Evolutionary conservation across 1,139 yeast species (phyloP), one percentile per base, ranked within the genome.

Genomic region (Geotrichum siamense): DNA sequence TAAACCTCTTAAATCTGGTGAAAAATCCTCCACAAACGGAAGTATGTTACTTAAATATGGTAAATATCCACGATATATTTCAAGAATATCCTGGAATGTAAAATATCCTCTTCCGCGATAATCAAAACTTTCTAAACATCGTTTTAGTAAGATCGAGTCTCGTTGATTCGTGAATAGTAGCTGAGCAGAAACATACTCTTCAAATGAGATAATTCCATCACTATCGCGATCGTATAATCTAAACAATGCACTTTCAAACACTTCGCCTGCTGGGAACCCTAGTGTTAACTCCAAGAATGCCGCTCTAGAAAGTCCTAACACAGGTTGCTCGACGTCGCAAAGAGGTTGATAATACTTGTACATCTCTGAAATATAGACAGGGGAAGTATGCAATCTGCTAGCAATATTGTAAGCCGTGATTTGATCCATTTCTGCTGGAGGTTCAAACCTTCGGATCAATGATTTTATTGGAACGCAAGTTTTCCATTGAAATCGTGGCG

Each of bases 401-500:
- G 28, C 25, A 26, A 43, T 15, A 2, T 5, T 15, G 19, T 17
- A 16, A 34, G 50, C 15, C 33, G 27, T 28, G 5, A 43, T 42
- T 26, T 23, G 34, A 25, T 47, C 38, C 13, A 40, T 26, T 13
- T 32, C 21, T 3, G 46, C 17, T 5, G 50, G 52, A 19, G 45
- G 41, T 9, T 41, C 47, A 13, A 51, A 48, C 21, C 38, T 20
- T 12, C 44, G 25, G 3, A 38, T 25, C 13, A 26, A n/a, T n/a
- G 39, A 31, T 16, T 34, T 33, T 2, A 47, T 29, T 3, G 41
- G 42, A 4, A 55, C 38, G 39, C 50, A 46, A 3, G 56, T 45
- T 31, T 45, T 50, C 20, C 52, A 48, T n/a, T 56, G 47, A 56
- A 60, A 58, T 31, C 58, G 54, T 12, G 63, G 63, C 22, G 52